Conservation (phyloP, 164 flowering plant species). For the Euptelea pleiosperma region DNA sequence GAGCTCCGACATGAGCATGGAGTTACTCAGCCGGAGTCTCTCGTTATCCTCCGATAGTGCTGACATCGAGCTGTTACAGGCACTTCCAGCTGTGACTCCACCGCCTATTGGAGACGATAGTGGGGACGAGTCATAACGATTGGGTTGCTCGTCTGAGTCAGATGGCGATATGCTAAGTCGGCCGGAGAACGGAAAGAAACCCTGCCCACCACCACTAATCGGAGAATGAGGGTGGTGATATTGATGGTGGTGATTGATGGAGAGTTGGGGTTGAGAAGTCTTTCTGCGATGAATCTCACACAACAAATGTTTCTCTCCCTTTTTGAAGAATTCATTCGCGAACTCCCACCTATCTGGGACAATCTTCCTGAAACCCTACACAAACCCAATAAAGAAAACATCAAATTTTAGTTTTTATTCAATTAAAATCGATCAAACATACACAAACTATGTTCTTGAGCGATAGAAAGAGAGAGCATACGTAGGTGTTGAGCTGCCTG, state of each 20-base stretch:
- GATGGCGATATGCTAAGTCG: constrained; percentile 58
- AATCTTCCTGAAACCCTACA: constrained; percentile 91
- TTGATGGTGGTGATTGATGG: constrained; percentile 43
- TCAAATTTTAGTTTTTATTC: neutral
- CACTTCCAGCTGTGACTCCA: constrained; percentile 10
- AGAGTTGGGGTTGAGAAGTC: constrained; percentile 59
- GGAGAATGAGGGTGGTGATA: constrained; percentile 39
- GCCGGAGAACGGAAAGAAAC: constrained; percentile 40
- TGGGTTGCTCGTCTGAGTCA: constrained; percentile 55
- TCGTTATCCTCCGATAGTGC: constrained; percentile 86
- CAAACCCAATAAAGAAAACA: constrained; percentile 3
- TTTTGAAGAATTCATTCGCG: constrained; percentile 87
- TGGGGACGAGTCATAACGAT: constrained; percentile 58
- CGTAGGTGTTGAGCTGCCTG: constrained; percentile 90
- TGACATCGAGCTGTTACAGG: constrained; percentile 20
- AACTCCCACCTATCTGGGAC: constrained; percentile 99
- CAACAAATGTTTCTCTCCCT: constrained; percentile 85
- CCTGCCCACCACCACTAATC: constrained; percentile 21
- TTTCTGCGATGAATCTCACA: constrained; percentile 95
- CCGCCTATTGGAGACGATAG: constrained; percentile 33
- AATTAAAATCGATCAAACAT: too few species aligned
- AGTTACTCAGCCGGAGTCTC: constrained; percentile 75
- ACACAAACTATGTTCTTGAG: too few species aligned
- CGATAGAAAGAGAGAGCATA: constrained; percentile 27
- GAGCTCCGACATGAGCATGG: constrained; percentile 76